Conservation (phyloP, 2,329 filamentous ascomycete species). For the Pseudogymnoascus sp. region DNA sequence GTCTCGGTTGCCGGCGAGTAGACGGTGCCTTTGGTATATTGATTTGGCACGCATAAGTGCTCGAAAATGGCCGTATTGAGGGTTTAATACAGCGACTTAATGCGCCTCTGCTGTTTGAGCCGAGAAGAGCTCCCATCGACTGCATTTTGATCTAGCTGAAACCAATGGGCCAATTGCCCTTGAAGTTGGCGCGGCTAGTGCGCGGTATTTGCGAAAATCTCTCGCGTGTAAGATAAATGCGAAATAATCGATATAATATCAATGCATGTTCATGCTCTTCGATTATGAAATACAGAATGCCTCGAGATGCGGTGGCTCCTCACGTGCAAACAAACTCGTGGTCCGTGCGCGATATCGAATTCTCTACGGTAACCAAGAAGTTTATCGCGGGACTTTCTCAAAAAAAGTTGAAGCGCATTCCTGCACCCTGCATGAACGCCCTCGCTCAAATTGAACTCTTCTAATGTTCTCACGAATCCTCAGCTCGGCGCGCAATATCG, state of each 20-base stretch:
- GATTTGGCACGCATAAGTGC: not conserved
- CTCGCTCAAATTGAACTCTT: constrained; percentile 1
- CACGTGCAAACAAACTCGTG: constrained; percentile 6
- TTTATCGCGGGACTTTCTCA: not conserved
- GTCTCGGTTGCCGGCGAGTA: not conserved
- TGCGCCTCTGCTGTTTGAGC: not conserved
- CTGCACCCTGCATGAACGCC: constrained; percentile 2
- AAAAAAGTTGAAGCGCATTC: constrained; percentile 5
- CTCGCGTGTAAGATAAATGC: not conserved
- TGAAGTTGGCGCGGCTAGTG: not conserved
- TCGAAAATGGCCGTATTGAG: not conserved
- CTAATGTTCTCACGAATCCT: constrained; percentile 11
- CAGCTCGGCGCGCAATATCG: constrained; percentile 9
- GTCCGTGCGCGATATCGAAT: constrained; percentile 2
- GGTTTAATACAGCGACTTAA: not conserved
- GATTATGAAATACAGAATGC: not conserved
- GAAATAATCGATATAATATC: not conserved
- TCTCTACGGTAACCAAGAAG: constrained; percentile 1
- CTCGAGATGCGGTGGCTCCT: not conserved
- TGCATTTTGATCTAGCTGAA: not conserved
- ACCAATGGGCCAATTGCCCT: not conserved
- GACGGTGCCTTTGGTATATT: not conserved
- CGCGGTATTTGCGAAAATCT: not conserved
- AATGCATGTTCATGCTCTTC: not conserved
- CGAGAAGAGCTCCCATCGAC: not conserved